phyloP scores from a whole-genome alignment of 805 yeast genomes.

The Yamadazyma philogaea region DNA sequence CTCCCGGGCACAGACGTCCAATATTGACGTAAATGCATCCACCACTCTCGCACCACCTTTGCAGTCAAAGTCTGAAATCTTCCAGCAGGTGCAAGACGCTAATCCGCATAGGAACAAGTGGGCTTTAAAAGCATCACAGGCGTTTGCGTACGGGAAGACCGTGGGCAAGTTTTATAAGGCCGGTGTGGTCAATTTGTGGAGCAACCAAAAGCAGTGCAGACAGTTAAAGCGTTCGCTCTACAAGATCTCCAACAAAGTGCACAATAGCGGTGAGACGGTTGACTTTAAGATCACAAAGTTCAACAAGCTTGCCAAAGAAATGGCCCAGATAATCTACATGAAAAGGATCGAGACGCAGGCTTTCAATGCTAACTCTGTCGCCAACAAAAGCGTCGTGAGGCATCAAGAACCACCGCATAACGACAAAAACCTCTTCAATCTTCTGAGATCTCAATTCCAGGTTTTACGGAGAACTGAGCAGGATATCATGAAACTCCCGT shows the following conservation, averaged over 20 bases:
- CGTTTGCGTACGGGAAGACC: conserved; percentile 42
- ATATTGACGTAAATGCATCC: conserved; percentile 23
- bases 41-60: conserved; percentile 30
- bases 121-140: conserved; percentile 34
- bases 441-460: conserved; percentile 52
- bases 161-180: conserved; percentile 52
- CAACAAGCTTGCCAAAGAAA: conserved; percentile 31
- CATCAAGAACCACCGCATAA: conserved; percentile 1
- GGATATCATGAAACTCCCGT: conserved; percentile 53
- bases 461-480: conserved; percentile 46
- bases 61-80: conserved; percentile 25
- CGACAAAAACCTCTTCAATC: conserved; percentile 26
- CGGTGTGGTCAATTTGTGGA: conserved; percentile 58
- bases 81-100: conserved; percentile 19
- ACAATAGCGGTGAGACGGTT: conserved; percentile 20
- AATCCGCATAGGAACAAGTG: conserved; percentile 17
- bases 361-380: conserved; percentile 11
- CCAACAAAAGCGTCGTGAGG: conserved; percentile 1
- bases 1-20: background rate
- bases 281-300: conserved; percentile 32
- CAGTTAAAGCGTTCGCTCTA: background rate
- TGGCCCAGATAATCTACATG: conserved; percentile 35
- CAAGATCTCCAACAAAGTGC: conserved; percentile 6
- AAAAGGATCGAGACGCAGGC: conserved; percentile 35
- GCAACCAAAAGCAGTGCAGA: conserved; percentile 25